Evolutionary conservation across 2,329 filamentous ascomycete species (phyloP), one percentile per base, ranked within the genome.

Genomic region (Neofusicoccum umdonicola): DNA sequence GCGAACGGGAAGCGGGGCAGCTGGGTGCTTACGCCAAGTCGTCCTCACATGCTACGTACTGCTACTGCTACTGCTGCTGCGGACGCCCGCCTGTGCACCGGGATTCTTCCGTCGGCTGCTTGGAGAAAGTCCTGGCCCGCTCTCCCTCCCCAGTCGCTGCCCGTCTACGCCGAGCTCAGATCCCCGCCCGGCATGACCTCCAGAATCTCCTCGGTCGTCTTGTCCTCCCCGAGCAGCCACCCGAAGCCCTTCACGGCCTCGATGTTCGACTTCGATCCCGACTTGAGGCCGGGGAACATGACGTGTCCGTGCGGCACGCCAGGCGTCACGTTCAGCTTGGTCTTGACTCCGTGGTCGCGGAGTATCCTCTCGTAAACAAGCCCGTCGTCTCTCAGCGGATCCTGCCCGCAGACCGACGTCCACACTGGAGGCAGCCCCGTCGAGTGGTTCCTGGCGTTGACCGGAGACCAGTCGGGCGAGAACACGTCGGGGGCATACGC

Each of bases 321-420:
- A 7, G 67, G 58, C 42, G 68, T 60, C 5, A 69, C 44, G 8
- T 62, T 39, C 13, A 69, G 27, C 42, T 37, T 56, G 3, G 67
- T 68, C 62, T 65, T 22, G 3, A 66, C 22, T 3, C 60, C 65
- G 3, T 45, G 27, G 60, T 68, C 65, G 11, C 67, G 34, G n/a
- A 69, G 42, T 31, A 66, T 27, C 17, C 44, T 45, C 50, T 66
- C 63, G 27, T 66, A 67, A 6, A 65, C 50, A 19, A 69, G 47
- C 8, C 17, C 65, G 4, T 66, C 65, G 27, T 69, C 67, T 19
- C 67, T 39, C n/a, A 67, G 17, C 19, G 63, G 62, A 57, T 68
- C 67, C 44, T 42, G 13, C 2, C 67, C 67, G 17, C 62, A 66
- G 1, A 64, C 61, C 35, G 61, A 57, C 22, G 66, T 51, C 22